phyloP scores from a whole-genome alignment of 345 rosid genomes.

The Hibiscus syriacus region DNA sequence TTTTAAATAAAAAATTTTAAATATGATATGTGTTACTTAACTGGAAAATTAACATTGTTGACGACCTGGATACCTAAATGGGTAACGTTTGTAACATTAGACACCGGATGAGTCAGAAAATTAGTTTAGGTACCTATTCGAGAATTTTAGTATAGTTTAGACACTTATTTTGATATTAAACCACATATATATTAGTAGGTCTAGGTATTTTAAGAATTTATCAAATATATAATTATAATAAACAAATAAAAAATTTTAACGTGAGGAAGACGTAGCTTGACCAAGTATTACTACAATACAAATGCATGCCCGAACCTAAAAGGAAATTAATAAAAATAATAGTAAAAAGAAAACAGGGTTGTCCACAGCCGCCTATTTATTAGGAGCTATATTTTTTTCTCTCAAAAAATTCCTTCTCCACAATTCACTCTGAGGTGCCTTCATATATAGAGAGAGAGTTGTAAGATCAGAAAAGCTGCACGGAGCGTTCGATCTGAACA shows the following conservation, averaged over 20 bases:
- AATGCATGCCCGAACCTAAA: neutral
- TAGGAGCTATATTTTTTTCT: neutral
- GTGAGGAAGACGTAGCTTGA: neutral
- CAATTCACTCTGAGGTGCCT: neutral
- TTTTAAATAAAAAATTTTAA: no score
- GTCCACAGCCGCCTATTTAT: slow-evolving; percentile 1
- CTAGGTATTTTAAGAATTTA: no score
- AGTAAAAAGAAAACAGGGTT: neutral
- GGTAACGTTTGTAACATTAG: no score
- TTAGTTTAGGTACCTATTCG: no score
- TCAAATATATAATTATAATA: no score
- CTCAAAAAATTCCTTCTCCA: neutral
- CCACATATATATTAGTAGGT: no score
- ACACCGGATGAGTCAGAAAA: no score
- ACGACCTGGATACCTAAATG: no score
- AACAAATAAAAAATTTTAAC: neutral
- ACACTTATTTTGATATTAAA: no score
- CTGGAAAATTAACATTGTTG: no score
- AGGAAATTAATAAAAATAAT: neutral
- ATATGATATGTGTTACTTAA: no score
- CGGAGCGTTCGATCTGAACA: neutral
- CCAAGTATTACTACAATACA: neutral
- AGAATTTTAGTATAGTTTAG: no score
- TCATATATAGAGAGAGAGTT: neutral
- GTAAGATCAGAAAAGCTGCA: neutral